Percentiles rank a stretch among this genome's conserved stretches.
phyloP scores from a whole-genome alignment of 306 rosid genomes.

The Corylus americana region DNA sequence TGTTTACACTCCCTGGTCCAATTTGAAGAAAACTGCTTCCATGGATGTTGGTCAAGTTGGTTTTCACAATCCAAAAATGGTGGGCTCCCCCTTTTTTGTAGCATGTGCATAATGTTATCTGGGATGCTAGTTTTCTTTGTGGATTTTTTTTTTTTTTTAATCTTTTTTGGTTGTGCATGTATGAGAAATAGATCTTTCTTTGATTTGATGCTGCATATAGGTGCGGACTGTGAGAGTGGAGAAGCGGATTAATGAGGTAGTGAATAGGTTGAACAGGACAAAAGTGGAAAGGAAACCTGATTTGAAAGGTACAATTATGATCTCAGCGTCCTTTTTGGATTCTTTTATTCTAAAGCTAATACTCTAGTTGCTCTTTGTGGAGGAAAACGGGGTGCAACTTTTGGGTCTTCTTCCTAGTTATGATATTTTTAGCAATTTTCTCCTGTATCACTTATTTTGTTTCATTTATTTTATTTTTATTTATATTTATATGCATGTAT shows the following conservation, averaged over 20 bases:
- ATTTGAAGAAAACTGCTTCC: slow-evolving; percentile 93
- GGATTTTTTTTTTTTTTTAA: not conserved
- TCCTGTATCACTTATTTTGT: not conserved
- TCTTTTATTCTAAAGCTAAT: not conserved
- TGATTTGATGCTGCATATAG: slow-evolving; percentile 41
- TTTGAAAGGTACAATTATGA: slow-evolving; percentile 69
- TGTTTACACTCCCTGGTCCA: slow-evolving; percentile 97
- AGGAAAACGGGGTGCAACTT: not conserved
- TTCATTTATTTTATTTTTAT: not conserved
- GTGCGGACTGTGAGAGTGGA: slow-evolving; percentile 89
- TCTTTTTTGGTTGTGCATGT: slow-evolving; percentile 19
- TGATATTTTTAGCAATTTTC: not conserved
- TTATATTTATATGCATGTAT: slow-evolving; percentile 7
- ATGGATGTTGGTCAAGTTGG: slow-evolving; percentile 99
- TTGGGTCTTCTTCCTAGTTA: not conserved
- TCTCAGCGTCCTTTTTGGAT: slow-evolving; percentile 16
- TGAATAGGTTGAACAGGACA: slow-evolving; percentile 83
- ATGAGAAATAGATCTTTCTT: slow-evolving; percentile 23
- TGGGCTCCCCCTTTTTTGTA: slow-evolving; percentile 29
- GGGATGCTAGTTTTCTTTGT: slow-evolving; percentile 5
- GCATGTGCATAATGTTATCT: slow-evolving; percentile 5
- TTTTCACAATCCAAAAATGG: slow-evolving; percentile 79
- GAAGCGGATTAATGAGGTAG: slow-evolving; percentile 89
- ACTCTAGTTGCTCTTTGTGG: not conserved
- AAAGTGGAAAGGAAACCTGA: slow-evolving; percentile 93